Evolutionary conservation across 306 rosid genomes (phyloP).

Genomic region (Senna siamea): DNA sequence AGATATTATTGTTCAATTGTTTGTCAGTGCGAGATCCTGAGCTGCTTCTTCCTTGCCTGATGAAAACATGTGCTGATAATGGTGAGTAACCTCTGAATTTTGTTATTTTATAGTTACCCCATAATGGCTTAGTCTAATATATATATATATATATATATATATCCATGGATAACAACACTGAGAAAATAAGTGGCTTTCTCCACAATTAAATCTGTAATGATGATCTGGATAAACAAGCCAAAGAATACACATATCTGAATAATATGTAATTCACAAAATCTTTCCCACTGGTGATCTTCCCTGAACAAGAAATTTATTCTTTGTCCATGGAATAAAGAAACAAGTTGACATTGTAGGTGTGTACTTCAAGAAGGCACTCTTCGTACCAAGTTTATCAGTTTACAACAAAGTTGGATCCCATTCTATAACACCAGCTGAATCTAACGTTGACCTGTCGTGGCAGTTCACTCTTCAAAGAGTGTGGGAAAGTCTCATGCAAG

Average conservation of each 20-base stretch:
- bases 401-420: constrained; percentile 82
- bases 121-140: background rate
- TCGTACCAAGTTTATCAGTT: constrained; percentile 82
- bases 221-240: background rate
- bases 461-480: constrained; percentile 76
- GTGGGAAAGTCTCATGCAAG: constrained; percentile 81
- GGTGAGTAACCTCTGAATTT: constrained; percentile 56
- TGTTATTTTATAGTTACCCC: constrained; percentile 25
- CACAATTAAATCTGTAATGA: background rate
- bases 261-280: background rate
- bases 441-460: constrained; percentile 87
- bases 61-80: constrained; percentile 82
- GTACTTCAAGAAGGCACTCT: constrained; percentile 84
- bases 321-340: background rate
- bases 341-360: constrained; percentile 60
- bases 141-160: no score
- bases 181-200: constrained; percentile 15
- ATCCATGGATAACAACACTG: constrained; percentile 12
- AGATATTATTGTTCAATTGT: constrained; percentile 95
- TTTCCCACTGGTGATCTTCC: constrained; percentile 3
- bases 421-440: constrained; percentile 51
- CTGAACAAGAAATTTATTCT: constrained; percentile 24
- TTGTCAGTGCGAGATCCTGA: constrained; percentile 92
- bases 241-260: background rate
- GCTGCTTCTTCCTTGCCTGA: constrained; percentile 79